A percentile compares a stretch with the other conserved stretches of the same genome.
Conservation (phyloP, 2,329 filamentous ascomycete genomes). For the Aplosporella prunicola region DNA sequence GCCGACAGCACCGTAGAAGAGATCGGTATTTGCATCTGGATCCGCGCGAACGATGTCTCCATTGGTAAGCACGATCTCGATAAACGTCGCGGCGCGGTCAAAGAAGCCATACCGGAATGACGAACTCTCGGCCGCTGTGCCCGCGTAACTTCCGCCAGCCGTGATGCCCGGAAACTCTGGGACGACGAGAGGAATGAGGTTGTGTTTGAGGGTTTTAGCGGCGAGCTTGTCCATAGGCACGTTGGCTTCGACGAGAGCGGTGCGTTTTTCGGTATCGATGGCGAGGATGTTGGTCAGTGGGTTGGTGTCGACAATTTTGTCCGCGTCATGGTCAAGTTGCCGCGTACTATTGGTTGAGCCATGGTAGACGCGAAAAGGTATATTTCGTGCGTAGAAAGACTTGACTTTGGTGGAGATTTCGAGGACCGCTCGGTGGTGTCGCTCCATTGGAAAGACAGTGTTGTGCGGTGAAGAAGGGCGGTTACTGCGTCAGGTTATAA, state of each 20-base stretch:
- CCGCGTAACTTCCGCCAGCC: slow-evolving; percentile 57
- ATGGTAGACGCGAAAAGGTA: slow-evolving; percentile 66
- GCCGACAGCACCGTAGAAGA: slow-evolving; percentile 57
- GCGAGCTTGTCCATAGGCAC: slow-evolving; percentile 59
- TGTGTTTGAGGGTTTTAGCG: slow-evolving; percentile 45
- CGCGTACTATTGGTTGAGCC: slow-evolving; percentile 71
- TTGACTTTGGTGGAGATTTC: slow-evolving; percentile 38
- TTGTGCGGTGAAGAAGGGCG: too few relatives aligned
- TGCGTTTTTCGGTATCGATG: slow-evolving; percentile 45
- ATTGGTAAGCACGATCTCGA: slow-evolving; percentile 57
- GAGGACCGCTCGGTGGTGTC: slow-evolving; percentile 36
- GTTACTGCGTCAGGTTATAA: too few relatives aligned
- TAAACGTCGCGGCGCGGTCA: slow-evolving; percentile 49
- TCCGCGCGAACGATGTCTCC: slow-evolving; percentile 50
- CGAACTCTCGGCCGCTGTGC: slow-evolving; percentile 59
- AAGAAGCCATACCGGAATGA: slow-evolving; percentile 61
- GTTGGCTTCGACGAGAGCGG: slow-evolving; percentile 59
- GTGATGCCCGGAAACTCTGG: slow-evolving; percentile 69
- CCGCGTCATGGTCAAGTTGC: slow-evolving; percentile 30
- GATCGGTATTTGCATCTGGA: slow-evolving; percentile 44
- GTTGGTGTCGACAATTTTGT: slow-evolving; percentile 59
- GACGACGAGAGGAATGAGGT: slow-evolving; percentile 55
- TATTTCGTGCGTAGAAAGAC: slow-evolving; percentile 41
- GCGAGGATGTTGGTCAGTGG: slow-evolving; percentile 52
- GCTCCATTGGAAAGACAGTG: too few relatives aligned